Base-by-base conservation (phyloP, 257 asterid genomes). In the Dorcoceras hygrometricum region DNA sequence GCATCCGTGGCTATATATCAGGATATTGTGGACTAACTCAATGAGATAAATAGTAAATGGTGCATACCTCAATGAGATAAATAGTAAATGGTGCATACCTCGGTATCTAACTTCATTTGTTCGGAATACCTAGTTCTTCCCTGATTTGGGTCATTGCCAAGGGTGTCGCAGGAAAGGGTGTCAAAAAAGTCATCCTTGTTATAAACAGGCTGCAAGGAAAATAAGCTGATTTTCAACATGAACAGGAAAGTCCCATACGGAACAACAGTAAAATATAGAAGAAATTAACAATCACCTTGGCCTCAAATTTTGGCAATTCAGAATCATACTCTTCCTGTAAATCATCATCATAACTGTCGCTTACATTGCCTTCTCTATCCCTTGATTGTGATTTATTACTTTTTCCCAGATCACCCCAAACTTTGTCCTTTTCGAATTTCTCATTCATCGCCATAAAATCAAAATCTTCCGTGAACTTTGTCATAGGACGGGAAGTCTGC, bases 401-500 rank as follows among this genome's bases (percentile, higher is more conserved):
- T 80, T 86, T 93, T 34, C 98, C 98, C 22, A 93, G 88, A 83
- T 90, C 87, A 57, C 98, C 98, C 98, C 98, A 93, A 1, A 93
- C 97, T 82, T 88, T 97, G 70, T 93, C 95, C 82, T 93, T 93
- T 0, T 93, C 89, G 83, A 93, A 93, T 76, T 88, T 93, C 76
- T 93, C 98, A 86, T 93, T 93, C 98, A 93, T 93, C 39, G 98
- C 97, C 75, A 63, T 84, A 73, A 93, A 93, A 76, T 93, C 97
- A 71, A 93, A 93, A 70, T 93, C 98, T 79, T 93, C 98, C 1
- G 95, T 78, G 71, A 93, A 93, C 73, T 73, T 86, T 58, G 94
- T 77, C 74, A 79, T 80, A 6, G 86, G 89, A 46, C 85, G 90
- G 43, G 91, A 62, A 71, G 64, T 69, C 96, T 89, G 91, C 72